Percentiles rank a stretch among this genome's conserved stretches.
These are phyloP conservation scores for Podila clonocystis DNA, from an alignment of 192 early-diverging fungal species.

Conservation along the genomic window DNA sequence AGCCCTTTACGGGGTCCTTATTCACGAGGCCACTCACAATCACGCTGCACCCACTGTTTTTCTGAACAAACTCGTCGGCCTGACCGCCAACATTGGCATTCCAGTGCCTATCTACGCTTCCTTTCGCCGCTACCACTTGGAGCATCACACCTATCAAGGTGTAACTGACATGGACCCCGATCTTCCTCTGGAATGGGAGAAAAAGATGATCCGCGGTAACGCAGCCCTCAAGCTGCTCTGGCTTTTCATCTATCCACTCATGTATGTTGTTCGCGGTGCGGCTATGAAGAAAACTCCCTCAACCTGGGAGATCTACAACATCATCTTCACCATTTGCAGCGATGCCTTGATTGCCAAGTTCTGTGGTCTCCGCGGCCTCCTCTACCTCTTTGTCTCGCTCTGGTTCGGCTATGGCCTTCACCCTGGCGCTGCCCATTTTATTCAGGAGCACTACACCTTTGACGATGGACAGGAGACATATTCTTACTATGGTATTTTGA, in stretches of 20 bases:
- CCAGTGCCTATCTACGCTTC: conserved; percentile 82
- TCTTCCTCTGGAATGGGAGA: conserved; percentile 90
- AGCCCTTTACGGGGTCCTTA: conserved; percentile 81
- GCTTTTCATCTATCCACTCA: conserved; percentile 86
- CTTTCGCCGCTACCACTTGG: conserved; percentile 90
- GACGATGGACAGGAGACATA: conserved; percentile 95
- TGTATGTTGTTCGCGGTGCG: conserved; percentile 85
- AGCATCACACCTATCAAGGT: conserved; percentile 98
- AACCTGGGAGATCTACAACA: conserved; percentile 84
- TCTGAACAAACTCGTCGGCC: conserved; percentile 84
- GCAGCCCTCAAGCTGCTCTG: conserved; percentile 76
- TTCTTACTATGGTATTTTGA: conserved; percentile 94
- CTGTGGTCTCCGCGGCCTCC: conserved; percentile 71
- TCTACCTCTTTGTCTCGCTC: conserved; percentile 75
- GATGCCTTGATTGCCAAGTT: conserved; percentile 64
- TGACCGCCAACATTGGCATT: conserved; percentile 89
- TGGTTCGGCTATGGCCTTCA: conserved; percentile 90
- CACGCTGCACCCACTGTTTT: conserved; percentile 78
- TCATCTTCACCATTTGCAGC: conserved; percentile 69
- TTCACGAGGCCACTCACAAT: conserved; percentile 94
- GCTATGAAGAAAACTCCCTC: conserved; percentile 73
- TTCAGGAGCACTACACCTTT: conserved; percentile 98
- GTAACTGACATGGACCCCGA: conserved; percentile 94
- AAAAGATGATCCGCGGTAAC: conserved; percentile 76
- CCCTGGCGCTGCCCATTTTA: conserved; percentile 95